Evolutionary conservation across 371 early-diverging fungal species (phyloP).

Genomic region (Smittium culicis): DNA sequence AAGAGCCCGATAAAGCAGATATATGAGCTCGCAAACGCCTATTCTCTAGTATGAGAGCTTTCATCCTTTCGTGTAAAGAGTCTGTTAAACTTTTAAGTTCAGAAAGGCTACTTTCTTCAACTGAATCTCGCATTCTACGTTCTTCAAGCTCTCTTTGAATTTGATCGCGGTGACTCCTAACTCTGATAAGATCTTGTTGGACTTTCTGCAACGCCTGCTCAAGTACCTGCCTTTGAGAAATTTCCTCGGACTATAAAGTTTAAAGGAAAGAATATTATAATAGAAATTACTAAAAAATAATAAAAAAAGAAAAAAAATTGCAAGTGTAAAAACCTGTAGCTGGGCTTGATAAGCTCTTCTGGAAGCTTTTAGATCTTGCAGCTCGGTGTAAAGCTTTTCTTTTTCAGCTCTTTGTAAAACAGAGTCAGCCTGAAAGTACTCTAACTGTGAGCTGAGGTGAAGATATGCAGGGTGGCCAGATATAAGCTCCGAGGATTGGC

Average conservation of each 20-base stretch:
- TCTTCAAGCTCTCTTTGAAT: slow-evolving; percentile 57
- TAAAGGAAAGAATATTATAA: not conserved
- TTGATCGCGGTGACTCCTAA: slow-evolving; percentile 65
- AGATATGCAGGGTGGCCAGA: slow-evolving; percentile 35
- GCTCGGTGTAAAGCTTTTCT: slow-evolving; percentile 38
- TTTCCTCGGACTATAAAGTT: slow-evolving; percentile 38
- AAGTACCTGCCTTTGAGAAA: slow-evolving; percentile 43
- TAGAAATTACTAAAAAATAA: too few species aligned
- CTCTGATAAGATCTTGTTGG: slow-evolving; percentile 56
- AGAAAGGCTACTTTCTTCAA: slow-evolving; percentile 43
- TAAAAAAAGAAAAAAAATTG: not conserved
- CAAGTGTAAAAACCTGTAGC: not conserved
- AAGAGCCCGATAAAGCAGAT: slow-evolving; percentile 46
- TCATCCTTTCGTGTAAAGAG: slow-evolving; percentile 51
- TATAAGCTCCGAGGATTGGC: slow-evolving; percentile 34
- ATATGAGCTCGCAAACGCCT: slow-evolving; percentile 48
- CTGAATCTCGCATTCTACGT: slow-evolving; percentile 47
- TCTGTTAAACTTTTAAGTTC: slow-evolving; percentile 54
- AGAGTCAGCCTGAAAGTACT: slow-evolving; percentile 37
- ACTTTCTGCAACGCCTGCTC: slow-evolving; percentile 52
- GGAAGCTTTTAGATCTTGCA: slow-evolving; percentile 54
- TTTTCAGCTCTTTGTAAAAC: slow-evolving; percentile 36
- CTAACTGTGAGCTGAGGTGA: slow-evolving; percentile 37
- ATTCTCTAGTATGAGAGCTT: slow-evolving; percentile 44
- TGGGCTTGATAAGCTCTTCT: slow-evolving; percentile 34